Percentiles rank a stretch among this genome's conserved stretches.
Evolutionary conservation across 1,284 basidiomycete genomes (phyloP).

Genomic region (Cryptococcus jaspeensis): DNA sequence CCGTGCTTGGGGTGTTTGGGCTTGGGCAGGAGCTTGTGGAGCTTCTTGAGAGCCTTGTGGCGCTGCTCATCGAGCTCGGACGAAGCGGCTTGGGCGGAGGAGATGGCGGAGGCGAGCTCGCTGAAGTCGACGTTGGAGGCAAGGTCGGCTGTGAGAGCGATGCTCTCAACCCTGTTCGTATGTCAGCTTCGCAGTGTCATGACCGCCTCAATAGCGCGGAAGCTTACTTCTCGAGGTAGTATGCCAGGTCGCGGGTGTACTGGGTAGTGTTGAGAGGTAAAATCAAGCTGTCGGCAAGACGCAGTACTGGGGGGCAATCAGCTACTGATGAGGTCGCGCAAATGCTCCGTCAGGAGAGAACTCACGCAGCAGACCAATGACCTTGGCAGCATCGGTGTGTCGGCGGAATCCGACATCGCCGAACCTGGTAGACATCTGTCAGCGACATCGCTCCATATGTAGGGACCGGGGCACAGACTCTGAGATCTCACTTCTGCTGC

Average conservation of each 20-base stretch:
- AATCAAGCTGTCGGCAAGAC: constrained; percentile 61
- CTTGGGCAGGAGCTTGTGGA: constrained; percentile 45
- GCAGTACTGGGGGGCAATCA: constrained; percentile 52
- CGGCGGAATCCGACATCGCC: constrained; percentile 73
- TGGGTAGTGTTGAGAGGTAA: constrained; percentile 74
- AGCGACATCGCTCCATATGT: neutral
- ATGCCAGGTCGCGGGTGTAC: constrained; percentile 64
- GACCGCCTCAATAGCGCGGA: too few species aligned
- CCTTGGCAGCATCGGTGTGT: constrained; percentile 68
- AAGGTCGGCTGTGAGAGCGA: constrained; percentile 45
- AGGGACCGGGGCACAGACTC: too few species aligned
- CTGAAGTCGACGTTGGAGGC: constrained; percentile 53
- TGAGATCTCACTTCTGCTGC: constrained; percentile 54
- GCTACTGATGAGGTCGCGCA: neutral
- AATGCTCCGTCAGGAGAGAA: neutral
- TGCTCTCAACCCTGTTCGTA: constrained; percentile 55
- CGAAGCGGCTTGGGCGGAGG: constrained; percentile 58
- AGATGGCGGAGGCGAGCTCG: constrained; percentile 57
- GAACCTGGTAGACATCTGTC: constrained; percentile 52
- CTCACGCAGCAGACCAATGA: constrained; percentile 59
- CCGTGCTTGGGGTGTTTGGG: constrained; percentile 8
- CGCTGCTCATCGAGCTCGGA: constrained; percentile 60
- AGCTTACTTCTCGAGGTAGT: constrained; percentile 58
- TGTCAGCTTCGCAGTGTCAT: neutral
- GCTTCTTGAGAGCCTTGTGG: constrained; percentile 40